Conservation (phyloP, 2,329 filamentous ascomycete species). For the Eutypella sp. region DNA sequence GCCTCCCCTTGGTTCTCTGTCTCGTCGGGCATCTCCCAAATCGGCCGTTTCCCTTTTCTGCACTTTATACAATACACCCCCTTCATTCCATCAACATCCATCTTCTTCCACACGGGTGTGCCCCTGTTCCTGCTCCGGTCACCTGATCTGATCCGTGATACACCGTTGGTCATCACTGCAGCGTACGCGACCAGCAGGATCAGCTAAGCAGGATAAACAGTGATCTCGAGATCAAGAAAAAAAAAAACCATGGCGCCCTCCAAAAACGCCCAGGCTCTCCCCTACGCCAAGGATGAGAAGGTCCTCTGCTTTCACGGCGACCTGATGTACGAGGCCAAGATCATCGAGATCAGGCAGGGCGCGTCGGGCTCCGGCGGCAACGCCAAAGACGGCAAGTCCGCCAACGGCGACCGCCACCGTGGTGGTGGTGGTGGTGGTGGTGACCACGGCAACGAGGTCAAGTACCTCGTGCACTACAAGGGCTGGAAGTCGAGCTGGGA, state of each 20-base stretch:
- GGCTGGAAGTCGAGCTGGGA: slow-evolving; percentile 99
- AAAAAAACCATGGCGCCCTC: slow-evolving; percentile 30
- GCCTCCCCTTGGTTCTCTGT: neutral
- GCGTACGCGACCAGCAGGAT: neutral
- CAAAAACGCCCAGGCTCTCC: slow-evolving; percentile 39
- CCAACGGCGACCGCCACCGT: no score
- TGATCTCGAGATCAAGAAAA: neutral
- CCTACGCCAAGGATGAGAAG: slow-evolving; percentile 75
- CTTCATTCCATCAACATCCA: neutral
- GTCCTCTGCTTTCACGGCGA: slow-evolving; percentile 97
- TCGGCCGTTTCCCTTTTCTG: neutral
- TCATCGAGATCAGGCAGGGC: slow-evolving; percentile 62
- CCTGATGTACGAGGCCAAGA: slow-evolving; percentile 94
- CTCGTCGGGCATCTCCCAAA: neutral
- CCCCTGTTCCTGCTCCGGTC: no score
- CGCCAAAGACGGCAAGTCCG: no score
- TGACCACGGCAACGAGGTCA: slow-evolving; percentile 63
- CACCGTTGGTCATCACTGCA: no score
- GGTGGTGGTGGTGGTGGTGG: no score
- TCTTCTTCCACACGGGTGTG: no score
- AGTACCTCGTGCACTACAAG: slow-evolving; percentile 97
- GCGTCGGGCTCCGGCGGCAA: slow-evolving; percentile 46
- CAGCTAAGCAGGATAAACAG: neutral
- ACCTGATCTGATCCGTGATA: no score
- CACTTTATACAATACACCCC: neutral